Evolutionary conservation across 306 rosid genomes (phyloP).

Genomic region (Pyrus bretschneideri): DNA sequence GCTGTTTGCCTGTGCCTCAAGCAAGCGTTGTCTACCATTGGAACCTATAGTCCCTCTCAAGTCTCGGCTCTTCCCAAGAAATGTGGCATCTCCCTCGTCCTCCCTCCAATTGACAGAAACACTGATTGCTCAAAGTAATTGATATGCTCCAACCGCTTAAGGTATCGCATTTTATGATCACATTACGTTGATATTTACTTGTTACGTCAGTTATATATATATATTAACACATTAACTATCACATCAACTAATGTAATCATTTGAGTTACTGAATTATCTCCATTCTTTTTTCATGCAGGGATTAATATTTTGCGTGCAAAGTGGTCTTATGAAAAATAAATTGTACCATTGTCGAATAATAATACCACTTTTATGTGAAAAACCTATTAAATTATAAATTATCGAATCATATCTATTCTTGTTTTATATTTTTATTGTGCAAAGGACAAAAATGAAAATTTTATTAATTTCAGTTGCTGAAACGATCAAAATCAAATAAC

Average conservation of each 20-base stretch:
- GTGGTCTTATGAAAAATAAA: neutral
- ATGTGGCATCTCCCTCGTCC: conserved; percentile 12
- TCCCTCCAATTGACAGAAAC: conserved; percentile 22
- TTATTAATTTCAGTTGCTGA: no score
- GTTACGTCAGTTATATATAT: neutral
- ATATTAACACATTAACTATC: neutral
- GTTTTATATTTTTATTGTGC: neutral
- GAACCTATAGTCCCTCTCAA: neutral
- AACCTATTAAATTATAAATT: neutral
- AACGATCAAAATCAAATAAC: neutral
- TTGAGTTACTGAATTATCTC: neutral
- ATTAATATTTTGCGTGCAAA: neutral
- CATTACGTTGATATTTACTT: neutral
- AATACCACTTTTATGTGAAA: neutral
- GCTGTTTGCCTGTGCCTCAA: conserved; percentile 20
- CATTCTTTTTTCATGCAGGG: neutral
- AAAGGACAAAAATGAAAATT: no score
- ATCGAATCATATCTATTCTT: neutral
- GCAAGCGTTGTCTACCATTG: neutral
- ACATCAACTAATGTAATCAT: neutral
- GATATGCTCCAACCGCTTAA: neutral
- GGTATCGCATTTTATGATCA: neutral
- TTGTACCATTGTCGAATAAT: neutral
- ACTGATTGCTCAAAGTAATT: conserved; percentile 25
- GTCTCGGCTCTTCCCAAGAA: conserved; percentile 10